phyloP scores from a whole-genome alignment of 495 filamentous ascomycete genomes.

The Aspergillus affinis region DNA sequence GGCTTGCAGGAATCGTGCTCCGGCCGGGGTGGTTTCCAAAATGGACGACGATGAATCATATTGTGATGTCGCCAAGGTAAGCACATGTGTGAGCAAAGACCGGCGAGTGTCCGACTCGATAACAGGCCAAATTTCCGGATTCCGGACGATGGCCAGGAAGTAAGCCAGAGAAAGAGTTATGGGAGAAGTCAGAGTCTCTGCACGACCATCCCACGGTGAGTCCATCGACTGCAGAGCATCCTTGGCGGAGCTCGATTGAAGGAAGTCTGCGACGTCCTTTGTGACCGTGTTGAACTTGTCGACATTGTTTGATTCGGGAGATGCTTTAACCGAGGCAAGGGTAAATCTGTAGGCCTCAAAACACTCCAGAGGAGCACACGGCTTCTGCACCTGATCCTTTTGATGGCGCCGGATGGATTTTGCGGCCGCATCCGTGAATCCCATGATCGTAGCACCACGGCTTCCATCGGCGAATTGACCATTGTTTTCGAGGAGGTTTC shows the following conservation, averaged over 20 bases:
- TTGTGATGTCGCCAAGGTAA: slow-evolving; percentile 37
- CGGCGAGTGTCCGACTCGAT: slow-evolving; percentile 30
- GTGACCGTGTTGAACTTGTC: slow-evolving; percentile 28
- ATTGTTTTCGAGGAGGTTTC: slow-evolving; percentile 36
- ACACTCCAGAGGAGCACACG: slow-evolving; percentile 34
- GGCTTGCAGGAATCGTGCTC: slow-evolving; percentile 39
- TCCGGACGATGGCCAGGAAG: slow-evolving; percentile 33
- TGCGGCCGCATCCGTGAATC: slow-evolving; percentile 26
- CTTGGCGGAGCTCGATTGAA: slow-evolving; percentile 28
- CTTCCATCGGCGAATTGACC: slow-evolving; percentile 22
- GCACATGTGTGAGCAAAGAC: slow-evolving; percentile 35
- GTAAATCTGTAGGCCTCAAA: slow-evolving; percentile 44
- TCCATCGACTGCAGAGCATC: slow-evolving; percentile 32
- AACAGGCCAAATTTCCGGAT: slow-evolving; percentile 34
- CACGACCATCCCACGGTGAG: slow-evolving; percentile 41
- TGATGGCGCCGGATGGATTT: slow-evolving; percentile 37
- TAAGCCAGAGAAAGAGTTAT: slow-evolving; percentile 37
- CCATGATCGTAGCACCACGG: slow-evolving; percentile 18
- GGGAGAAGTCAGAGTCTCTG: slow-evolving; percentile 34
- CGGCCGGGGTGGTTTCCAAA: slow-evolving; percentile 29
- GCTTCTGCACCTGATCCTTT: slow-evolving; percentile 26
- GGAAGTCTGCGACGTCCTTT: slow-evolving; percentile 29
- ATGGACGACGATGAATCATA: slow-evolving; percentile 27
- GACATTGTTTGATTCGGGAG: slow-evolving; percentile 15
- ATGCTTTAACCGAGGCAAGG: slow-evolving; percentile 28